These are phyloP conservation scores for Nicotiana sylvestris DNA, from an alignment of 257 asterid species.

Conservation along the genomic window DNA sequence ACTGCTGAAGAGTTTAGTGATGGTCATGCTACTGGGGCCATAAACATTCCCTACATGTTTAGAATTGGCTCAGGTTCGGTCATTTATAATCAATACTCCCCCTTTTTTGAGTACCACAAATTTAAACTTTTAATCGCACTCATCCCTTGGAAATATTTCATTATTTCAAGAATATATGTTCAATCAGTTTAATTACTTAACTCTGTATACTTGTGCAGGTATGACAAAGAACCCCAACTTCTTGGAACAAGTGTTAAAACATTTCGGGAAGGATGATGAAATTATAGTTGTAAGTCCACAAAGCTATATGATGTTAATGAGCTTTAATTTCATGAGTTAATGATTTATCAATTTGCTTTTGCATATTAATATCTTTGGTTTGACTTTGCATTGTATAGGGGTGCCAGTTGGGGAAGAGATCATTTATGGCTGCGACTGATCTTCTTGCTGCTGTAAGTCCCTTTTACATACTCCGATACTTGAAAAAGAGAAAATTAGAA, in stretches of 20 bases:
- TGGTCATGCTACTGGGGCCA: constrained; percentile 67
- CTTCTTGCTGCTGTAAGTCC: constrained; percentile 58
- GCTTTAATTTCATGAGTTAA: not conserved
- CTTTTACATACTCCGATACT: not conserved
- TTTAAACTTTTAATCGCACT: not conserved
- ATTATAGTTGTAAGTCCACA: constrained; percentile 62
- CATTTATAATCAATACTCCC: not conserved
- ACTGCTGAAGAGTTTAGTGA: constrained; percentile 57
- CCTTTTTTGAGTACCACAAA: not conserved
- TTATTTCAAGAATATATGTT: not conserved
- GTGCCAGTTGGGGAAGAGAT: constrained; percentile 68
- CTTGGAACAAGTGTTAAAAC: constrained; percentile 40
- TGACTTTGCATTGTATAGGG: constrained; percentile 39
- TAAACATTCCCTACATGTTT: constrained; percentile 67
- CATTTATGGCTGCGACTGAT: constrained; percentile 65
- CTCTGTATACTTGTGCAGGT: constrained; percentile 27
- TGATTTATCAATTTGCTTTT: not conserved
- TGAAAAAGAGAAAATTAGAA: not conserved
- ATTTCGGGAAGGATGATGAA: constrained; percentile 61
- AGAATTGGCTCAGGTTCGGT: constrained; percentile 52
- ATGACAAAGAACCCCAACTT: constrained; percentile 56
- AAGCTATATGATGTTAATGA: not conserved
- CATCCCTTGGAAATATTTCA: not conserved
- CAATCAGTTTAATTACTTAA: not conserved
- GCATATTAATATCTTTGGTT: not conserved